Evolutionary conservation across 2,329 filamentous ascomycete genomes (phyloP).

Genomic region (Colletotrichum australisinense): DNA sequence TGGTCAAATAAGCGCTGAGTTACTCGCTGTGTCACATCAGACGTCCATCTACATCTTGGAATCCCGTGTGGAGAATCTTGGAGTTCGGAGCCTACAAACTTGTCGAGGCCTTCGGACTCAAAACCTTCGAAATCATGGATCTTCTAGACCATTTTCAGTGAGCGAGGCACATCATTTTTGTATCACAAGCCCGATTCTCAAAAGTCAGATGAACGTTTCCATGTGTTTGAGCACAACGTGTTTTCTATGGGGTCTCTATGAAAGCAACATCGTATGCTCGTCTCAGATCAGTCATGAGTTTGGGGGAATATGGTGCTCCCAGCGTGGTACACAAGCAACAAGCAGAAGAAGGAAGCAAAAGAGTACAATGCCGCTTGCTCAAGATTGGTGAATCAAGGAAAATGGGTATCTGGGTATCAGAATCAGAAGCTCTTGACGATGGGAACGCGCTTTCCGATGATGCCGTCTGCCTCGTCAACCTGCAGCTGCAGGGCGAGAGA

Average conservation of each 20-base stretch:
- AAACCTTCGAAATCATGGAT: no score
- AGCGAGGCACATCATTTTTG: no score
- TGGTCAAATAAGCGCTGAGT: no score
- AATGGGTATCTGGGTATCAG: background rate
- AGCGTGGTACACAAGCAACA: background rate
- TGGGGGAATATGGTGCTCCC: background rate
- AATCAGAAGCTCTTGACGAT: background rate
- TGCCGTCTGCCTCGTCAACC: conserved; percentile 29
- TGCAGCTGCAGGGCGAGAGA: conserved; percentile 32
- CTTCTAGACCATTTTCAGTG: no score
- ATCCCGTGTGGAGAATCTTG: no score
- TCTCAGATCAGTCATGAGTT: background rate
- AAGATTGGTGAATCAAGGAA: background rate
- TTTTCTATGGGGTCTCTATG: background rate
- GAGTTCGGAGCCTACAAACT: no score
- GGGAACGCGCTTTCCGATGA: background rate
- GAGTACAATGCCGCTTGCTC: background rate
- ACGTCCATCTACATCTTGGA: no score
- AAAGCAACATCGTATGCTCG: background rate
- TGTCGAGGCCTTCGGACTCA: no score
- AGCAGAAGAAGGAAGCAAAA: background rate
- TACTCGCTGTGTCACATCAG: no score
- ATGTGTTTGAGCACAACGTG: background rate
- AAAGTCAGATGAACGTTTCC: no score
- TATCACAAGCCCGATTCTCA: no score